Base-by-base conservation (phyloP, 495 filamentous ascomycete genomes). In the Lophium mytilinum region DNA sequence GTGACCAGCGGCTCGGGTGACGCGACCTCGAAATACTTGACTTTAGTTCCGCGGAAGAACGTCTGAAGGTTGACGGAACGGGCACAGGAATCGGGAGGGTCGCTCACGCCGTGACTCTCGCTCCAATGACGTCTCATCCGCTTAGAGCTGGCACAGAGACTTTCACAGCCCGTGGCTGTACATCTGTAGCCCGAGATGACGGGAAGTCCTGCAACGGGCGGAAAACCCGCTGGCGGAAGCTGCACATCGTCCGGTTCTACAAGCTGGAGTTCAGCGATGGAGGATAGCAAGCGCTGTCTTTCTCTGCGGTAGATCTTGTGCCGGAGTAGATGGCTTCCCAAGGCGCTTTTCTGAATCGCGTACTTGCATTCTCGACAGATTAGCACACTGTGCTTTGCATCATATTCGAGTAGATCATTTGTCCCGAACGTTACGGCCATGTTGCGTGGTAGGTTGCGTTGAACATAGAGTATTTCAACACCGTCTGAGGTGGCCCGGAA, bases 341-440 rank as follows among this genome's bases (percentile, higher is more conserved):
- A 19, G 4, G 70, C 70, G 58, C 56, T 68, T 56, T 70, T 72
- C 53, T 72, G 70, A 53, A 72, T 68, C 21, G 70, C 70, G 61
- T 72, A 72, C 41, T 68, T 58, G 57, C 70, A 72, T 66, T 71
- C 56, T 12, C 66, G 69, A 53, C 70, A 72, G 41, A 72, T 72
- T 1, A 72, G 56, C 4, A 72, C 61, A 35, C 66, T 37, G 54
- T 71, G 55, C 15, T 48, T 48, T 4, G 54, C 58, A 36, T 70
- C 49, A 47, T 71, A 72, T 37, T 66, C 50, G n/a, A 72, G 63
- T 3, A 71, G 50, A 40, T 60, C 57, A 42, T 49, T 34, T 54
- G 56, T 15, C n/a, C 56, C 62, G 39, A 66, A 19, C 50, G 37
- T 56, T 19, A 39, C 41, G 14, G 61, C 19, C 57, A 60, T 60